A percentile compares a stretch with the other conserved stretches of the same genome.
These are phyloP conservation scores for Scheffersomyces ergatensis DNA, from an alignment of 805 yeast species.

Conservation along the genomic window DNA sequence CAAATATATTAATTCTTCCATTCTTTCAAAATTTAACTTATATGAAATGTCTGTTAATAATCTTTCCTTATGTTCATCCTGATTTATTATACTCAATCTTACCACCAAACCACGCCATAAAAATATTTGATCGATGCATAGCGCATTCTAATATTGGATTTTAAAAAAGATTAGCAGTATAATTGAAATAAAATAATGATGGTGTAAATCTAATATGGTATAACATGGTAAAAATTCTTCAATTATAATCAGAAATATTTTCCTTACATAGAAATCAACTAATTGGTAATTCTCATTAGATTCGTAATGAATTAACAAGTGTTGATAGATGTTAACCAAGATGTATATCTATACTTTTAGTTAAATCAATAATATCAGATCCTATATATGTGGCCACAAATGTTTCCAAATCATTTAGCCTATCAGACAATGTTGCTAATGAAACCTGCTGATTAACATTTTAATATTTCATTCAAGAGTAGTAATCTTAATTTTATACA, in stretches of 20 bases:
- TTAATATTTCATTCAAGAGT: slow-evolving; percentile 22
- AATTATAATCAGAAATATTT: slow-evolving; percentile 23
- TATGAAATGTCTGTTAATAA: slow-evolving; percentile 11
- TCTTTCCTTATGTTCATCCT: slow-evolving; percentile 16
- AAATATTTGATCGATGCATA: slow-evolving; percentile 27
- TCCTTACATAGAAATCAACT: slow-evolving; percentile 35
- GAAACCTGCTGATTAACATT: slow-evolving; percentile 37
- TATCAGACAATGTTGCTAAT: slow-evolving; percentile 31
- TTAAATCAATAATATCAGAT: neutral
- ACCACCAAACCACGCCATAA: slow-evolving; percentile 25
- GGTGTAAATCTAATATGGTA: slow-evolving; percentile 22
- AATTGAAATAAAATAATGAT: slow-evolving; percentile 29
- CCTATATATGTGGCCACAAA: slow-evolving; percentile 14
- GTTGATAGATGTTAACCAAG: slow-evolving; percentile 36
- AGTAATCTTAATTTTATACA: neutral
- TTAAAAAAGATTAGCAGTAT: slow-evolving; percentile 22
- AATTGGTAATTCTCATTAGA: slow-evolving; percentile 23
- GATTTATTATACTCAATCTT: slow-evolving; percentile 17
- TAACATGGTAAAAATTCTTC: slow-evolving; percentile 32
- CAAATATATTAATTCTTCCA: slow-evolving; percentile 16
- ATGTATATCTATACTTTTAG: slow-evolving; percentile 17
- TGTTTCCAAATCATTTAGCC: slow-evolving; percentile 34
- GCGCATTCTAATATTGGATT: slow-evolving; percentile 32
- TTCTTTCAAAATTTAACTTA: slow-evolving; percentile 9
- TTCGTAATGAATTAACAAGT: slow-evolving; percentile 38